These are phyloP conservation scores for Cutaneotrichosporon dermatis DNA, from an alignment of 1,284 basidiomycete genomes.

Conservation along the genomic window DNA sequence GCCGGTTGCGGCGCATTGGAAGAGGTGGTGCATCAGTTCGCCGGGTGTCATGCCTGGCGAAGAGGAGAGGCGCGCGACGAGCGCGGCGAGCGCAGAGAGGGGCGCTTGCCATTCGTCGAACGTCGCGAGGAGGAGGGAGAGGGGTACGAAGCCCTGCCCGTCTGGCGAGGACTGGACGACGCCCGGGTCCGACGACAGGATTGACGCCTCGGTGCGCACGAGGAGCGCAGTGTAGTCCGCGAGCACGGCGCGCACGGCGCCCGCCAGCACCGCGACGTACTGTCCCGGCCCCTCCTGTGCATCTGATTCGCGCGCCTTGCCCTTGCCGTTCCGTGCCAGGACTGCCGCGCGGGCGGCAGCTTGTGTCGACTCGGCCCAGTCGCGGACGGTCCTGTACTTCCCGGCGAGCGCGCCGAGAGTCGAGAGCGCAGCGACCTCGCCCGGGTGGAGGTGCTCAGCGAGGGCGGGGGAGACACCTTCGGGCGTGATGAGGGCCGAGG, in stretches of 20 bases:
- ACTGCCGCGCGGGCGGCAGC: constrained; percentile 19
- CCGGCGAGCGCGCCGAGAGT: constrained; percentile 65
- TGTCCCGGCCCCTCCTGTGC: constrained; percentile 48
- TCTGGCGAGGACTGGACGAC: constrained; percentile 56
- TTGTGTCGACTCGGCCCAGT: constrained; percentile 26
- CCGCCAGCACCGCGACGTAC: constrained; percentile 70
- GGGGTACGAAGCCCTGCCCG: constrained; percentile 65
- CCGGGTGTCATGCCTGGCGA: constrained; percentile 53
- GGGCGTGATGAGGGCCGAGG: constrained; percentile 65
- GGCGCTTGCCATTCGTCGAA: constrained; percentile 82
- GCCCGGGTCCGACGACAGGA: constrained; percentile 63
- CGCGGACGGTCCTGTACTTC: constrained; percentile 66
- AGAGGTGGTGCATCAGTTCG: constrained; percentile 67
- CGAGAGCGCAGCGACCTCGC: constrained; percentile 73
- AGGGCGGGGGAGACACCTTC: constrained; percentile 61
- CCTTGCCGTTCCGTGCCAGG: constrained; percentile 8
- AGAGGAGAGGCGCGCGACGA: constrained; percentile 61
- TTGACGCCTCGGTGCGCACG: constrained; percentile 69
- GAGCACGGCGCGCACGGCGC: constrained; percentile 66
- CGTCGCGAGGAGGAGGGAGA: constrained; percentile 70
- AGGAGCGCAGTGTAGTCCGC: constrained; percentile 75
- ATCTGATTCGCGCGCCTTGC: constrained; percentile 16
- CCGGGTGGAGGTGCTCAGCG: constrained; percentile 70
- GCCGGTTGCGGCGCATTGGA: constrained; percentile 66
- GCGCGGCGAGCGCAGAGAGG: constrained; percentile 61